Conservation (phyloP, 164 flowering plant genomes). For the Kalanchoe fedtschenkoi region DNA sequence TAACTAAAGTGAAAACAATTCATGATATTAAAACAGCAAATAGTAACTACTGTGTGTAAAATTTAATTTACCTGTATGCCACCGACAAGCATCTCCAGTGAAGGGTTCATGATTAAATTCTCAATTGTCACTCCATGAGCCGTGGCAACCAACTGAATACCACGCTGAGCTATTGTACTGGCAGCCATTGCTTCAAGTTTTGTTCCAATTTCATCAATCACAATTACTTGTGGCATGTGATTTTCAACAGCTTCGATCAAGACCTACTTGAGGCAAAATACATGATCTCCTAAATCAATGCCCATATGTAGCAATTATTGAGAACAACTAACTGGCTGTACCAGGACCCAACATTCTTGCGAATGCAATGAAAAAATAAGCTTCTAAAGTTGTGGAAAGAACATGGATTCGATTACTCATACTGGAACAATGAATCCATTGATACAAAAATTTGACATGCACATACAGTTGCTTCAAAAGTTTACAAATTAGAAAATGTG, state of each 20-base stretch:
- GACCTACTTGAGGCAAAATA: conserved; percentile 33
- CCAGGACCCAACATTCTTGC: not conserved
- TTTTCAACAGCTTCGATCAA: conserved; percentile 95
- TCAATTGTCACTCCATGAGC: conserved; percentile 96
- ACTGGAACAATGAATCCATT: too few relatives aligned
- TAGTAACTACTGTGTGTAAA: not conserved
- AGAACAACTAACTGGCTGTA: not conserved
- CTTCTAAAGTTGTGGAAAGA: too few relatives aligned
- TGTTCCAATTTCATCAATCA: conserved; percentile 95
- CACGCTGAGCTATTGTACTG: conserved; percentile 92
- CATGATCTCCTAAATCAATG: conserved; percentile 10
- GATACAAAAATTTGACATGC: too few relatives aligned
- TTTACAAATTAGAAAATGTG: too few relatives aligned
- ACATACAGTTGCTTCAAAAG: too few relatives aligned
- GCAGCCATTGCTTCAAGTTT: conserved; percentile 98
- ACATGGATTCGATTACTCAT: not conserved
- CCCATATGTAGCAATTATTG: conserved; percentile 9
- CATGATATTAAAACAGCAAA: not conserved
- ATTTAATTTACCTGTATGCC: conserved; percentile 63
- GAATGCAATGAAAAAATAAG: not conserved
- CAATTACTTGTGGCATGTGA: conserved; percentile 97
- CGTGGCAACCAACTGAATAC: conserved; percentile 92
- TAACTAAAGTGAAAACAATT: not conserved
- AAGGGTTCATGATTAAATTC: conserved; percentile 82
- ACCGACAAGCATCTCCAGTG: conserved; percentile 88